Percentiles rank a stretch among this genome's conserved stretches.
phyloP scores from a whole-genome alignment of 1,139 yeast genomes.

The Blastobotrys buckinghamii region DNA sequence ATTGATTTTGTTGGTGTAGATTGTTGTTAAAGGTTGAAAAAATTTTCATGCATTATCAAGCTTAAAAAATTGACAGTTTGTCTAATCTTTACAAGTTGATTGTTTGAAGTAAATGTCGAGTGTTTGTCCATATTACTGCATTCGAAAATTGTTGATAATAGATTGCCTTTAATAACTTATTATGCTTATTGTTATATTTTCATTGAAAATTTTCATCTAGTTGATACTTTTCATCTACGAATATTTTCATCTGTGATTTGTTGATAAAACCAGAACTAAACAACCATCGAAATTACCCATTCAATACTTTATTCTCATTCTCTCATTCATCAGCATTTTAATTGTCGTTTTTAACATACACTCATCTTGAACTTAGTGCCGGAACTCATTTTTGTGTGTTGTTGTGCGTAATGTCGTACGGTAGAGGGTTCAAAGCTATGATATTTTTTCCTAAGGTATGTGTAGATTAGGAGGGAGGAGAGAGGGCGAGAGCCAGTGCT shows the following conservation, averaged over 20 bases:
- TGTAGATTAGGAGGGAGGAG: background rate
- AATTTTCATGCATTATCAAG: too few relatives aligned
- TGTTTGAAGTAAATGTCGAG: too few relatives aligned
- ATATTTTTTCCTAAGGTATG: background rate
- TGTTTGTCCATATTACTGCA: too few relatives aligned
- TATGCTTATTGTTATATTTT: background rate
- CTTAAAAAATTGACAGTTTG: too few relatives aligned
- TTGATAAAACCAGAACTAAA: too few relatives aligned
- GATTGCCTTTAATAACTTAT: too few relatives aligned
- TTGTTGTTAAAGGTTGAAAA: background rate
- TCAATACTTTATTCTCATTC: background rate
- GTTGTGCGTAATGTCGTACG: slow-evolving; percentile 5
- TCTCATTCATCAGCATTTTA: background rate
- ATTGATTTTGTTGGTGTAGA: background rate
- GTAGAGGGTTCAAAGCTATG: background rate
- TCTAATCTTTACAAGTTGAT: too few relatives aligned
- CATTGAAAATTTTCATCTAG: background rate
- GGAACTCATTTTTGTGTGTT: slow-evolving; percentile 42
- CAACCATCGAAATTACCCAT: too few relatives aligned
- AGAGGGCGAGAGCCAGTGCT: background rate
- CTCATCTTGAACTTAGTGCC: slow-evolving; percentile 99
- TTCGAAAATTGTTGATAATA: too few relatives aligned
- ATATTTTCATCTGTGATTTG: too few relatives aligned
- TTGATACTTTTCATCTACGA: too few relatives aligned
- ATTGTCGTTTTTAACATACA: slow-evolving; percentile 45